Evolutionary conservation across 176 grass and related monocot genomes (phyloP), one percentile per base, ranked within the genome.

Genomic region (Phragmites australis): DNA sequence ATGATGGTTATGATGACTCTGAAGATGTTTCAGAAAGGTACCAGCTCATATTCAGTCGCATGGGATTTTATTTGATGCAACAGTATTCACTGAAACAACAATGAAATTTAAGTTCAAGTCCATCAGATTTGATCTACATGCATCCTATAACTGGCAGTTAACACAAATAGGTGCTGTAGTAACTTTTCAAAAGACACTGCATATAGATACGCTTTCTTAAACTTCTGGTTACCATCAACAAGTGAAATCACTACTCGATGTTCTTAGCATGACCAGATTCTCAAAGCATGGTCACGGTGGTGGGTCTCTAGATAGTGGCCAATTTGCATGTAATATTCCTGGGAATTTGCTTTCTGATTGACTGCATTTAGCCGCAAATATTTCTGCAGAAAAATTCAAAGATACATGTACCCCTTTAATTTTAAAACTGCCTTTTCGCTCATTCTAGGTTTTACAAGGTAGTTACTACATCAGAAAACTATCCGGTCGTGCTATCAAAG

Each of bases 401-500:
- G 26, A 26, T 49, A 2, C 44, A 27, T 75, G 65, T 13, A n/a
- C 11, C 2, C 65, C 32, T 32, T 26, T 34, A 26, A 72, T 69
- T 47, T 74, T 50, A 62, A 45, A 85, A 15, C n/a, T 70, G 25
- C 31, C 48, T 32, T 18, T 86, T 76, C 43, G 51, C 41, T 65
- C 19, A 90, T 73, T 83, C 42, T 72, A 98, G 92, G 40, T 94
- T 86, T 72, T 95, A 95, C 83, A 98, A 98, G 86, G 93, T 98
- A 81, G 77, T 98, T 81, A 93, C 96, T 86, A 87, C 92, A 86
- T 86, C 90, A 56, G 92, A 98, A 82, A 88, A 92, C 83, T 98
- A 95, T 73, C 79, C 82, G 66, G 70, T 80, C 7, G 71, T 98
- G 75, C 58, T 98, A 46, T 91, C 88, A 3, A 98, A 98, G 80